A percentile compares a stretch with the other conserved stretches of the same genome.
Conservation (phyloP, 345 rosid genomes). For the Boechera retrofracta region DNA sequence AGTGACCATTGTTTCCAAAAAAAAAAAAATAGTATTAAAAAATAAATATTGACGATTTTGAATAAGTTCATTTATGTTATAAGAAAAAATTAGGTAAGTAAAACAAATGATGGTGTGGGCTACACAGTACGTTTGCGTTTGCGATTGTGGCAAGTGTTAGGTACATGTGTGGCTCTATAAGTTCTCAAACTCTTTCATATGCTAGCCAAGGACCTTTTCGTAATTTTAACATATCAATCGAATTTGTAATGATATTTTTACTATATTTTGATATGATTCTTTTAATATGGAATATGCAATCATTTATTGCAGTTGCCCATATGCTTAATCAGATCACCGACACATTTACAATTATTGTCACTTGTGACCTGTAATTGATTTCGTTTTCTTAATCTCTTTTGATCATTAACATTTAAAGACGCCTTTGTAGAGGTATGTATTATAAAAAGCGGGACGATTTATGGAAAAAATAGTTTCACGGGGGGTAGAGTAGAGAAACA, state of each 20-base stretch:
- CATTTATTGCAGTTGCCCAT: slow-evolving; percentile 40
- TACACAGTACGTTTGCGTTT: slow-evolving; percentile 11
- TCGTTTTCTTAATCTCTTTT: background rate
- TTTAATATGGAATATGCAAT: slow-evolving; percentile 25
- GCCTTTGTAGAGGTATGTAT: background rate
- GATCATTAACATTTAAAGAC: slow-evolving; percentile 4
- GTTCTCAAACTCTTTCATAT: background rate
- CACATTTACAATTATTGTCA: slow-evolving; percentile 36
- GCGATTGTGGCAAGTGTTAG: slow-evolving; percentile 18
- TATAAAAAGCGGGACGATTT: background rate
- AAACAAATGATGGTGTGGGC: background rate
- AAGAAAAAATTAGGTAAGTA: background rate
- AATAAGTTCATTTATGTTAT: background rate
- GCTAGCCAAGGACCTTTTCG: background rate
- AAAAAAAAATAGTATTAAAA: background rate
- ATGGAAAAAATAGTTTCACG: background rate
- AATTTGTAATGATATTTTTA: slow-evolving; percentile 15
- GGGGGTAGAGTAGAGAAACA: background rate
- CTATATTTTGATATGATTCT: slow-evolving; percentile 7
- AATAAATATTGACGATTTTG: background rate
- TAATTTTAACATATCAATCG: background rate
- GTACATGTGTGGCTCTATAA: slow-evolving; percentile 23
- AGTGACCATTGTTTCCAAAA: background rate
- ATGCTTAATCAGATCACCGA: slow-evolving; percentile 47
- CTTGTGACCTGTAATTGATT: slow-evolving; percentile 1